Evolutionary conservation across 768 basidiomycete genomes (phyloP).

Genomic region (Antrodiella citrinella): DNA sequence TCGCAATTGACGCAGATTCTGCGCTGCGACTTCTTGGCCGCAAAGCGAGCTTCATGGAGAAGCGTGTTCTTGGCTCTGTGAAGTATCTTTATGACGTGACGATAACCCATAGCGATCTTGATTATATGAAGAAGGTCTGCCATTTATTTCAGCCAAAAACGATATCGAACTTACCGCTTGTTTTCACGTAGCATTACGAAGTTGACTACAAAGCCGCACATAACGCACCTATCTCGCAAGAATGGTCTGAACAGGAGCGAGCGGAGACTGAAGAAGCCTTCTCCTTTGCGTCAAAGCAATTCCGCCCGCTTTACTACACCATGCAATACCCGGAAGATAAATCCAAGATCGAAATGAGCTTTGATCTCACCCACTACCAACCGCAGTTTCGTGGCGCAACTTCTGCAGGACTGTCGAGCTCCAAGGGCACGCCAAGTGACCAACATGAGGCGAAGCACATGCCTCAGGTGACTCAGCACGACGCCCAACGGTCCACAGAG

Average conservation of each 20-base stretch:
- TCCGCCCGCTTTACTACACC: conserved; percentile 39
- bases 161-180: neutral
- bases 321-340: conserved; percentile 35
- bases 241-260: conserved; percentile 17
- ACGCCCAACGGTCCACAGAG: conserved; percentile 7
- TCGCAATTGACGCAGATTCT: conserved; percentile 37
- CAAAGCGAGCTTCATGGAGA: conserved; percentile 31
- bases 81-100: conserved; percentile 41
- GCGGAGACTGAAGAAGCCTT: conserved; percentile 23
- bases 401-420: conserved; percentile 16
- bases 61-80: conserved; percentile 32
- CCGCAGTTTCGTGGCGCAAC: conserved; percentile 31
- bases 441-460: conserved; percentile 13
- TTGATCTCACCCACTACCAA: conserved; percentile 41
- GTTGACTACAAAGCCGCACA: conserved; percentile 28
- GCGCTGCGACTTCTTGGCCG: conserved; percentile 33
- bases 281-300: conserved; percentile 30
- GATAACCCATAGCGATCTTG: conserved; percentile 40
- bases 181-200: conserved; percentile 37
- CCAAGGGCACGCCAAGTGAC: conserved; percentile 12
- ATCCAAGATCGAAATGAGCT: conserved; percentile 44
- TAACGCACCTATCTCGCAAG: conserved; percentile 15
- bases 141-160: no score
- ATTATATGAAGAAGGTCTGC: conserved; percentile 39
- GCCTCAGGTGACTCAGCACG: conserved; percentile 4